A percentile compares a stretch with the other conserved stretches of the same genome.
Conservation (phyloP, 140 eudicot genomes). For the Stevia rebaudiana region DNA sequence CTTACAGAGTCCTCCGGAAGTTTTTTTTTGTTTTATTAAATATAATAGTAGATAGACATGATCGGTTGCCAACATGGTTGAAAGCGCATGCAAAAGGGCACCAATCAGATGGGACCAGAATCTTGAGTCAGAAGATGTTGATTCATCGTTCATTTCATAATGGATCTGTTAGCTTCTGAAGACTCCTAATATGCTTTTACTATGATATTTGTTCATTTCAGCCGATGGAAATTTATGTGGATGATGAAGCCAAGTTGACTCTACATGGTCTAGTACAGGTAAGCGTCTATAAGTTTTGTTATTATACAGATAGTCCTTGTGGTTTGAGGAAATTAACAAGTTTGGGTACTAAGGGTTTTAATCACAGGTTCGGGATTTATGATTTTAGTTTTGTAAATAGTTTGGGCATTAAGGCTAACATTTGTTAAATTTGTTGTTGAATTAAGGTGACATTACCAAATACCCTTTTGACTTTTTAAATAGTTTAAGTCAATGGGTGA, state of each 20-base stretch:
- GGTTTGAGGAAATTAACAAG: no score
- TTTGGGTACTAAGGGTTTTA: no score
- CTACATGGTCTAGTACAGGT: conserved; percentile 86
- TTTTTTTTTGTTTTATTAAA: conserved; percentile 12
- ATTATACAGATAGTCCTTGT: no score
- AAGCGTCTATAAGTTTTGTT: conserved; percentile 1
- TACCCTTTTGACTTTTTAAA: no score
- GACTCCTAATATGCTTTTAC: conserved; percentile 80
- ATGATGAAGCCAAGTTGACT: conserved; percentile 97
- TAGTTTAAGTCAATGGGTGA: no score
- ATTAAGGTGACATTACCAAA: no score
- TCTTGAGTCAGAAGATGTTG: conserved; percentile 47
- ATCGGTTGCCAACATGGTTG: conserved; percentile 26
- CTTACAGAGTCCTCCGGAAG: conserved; percentile 4
- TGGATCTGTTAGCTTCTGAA: conserved; percentile 69
- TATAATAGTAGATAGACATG: conserved; percentile 25
- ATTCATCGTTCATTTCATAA: conserved; percentile 58
- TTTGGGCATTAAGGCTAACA: no score
- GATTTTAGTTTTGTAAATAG: no score
- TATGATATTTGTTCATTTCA: conserved; percentile 88
- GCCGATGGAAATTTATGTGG: conserved; percentile 99
- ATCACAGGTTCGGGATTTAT: no score
- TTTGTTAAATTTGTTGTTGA: no score
- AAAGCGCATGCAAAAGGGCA: conserved; percentile 49
- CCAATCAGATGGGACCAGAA: conserved; percentile 50